Base-by-base conservation (phyloP, 1,284 basidiomycete genomes). In the Calocybe gambosa region DNA sequence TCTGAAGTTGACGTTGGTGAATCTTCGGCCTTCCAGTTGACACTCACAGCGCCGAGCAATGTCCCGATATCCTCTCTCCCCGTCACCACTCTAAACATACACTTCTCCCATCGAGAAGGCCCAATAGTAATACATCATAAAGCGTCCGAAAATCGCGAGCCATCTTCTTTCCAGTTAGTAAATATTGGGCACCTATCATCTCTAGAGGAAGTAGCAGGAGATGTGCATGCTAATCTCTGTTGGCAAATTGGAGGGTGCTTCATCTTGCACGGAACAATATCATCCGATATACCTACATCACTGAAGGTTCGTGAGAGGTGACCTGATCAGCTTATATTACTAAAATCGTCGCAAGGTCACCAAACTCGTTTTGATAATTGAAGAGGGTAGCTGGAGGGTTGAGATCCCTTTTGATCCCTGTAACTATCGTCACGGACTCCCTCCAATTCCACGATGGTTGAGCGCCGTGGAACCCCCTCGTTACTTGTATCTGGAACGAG, bases 1-100 rank as follows among this genome's bases (percentile, higher is more conserved):
- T 53, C 74, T 0, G 73, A 81, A 49, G 75, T 80, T 18, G 70
- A 74, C 35, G 74, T 91, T 3, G 75, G 73, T n/a, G 74, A 82
- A 43, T 56, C 66, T 5, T 76, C 76, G 0, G 75, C 85, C 0
- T 93, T 89, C 63, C 91, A 94, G 58, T 55, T 94, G 3, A 69
- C 70, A 9, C 59, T 91, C 15, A 65, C 71, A 5, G 73, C 81
- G 0, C 75, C 80, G 0, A 51, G 59, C 0, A 52, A 64, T 15
- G 62, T 74, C 3, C 59, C 69, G 0, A 67, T 85, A 12, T 70
- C 74, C 4, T 66, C 67, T 0, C 63, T 90, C 26, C 77, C 83
- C 0, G 77, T 91, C 54, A 58, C 71, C 0, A 73, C 73, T 1
- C 56, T 89, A n/a, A 62, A 68, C 3, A 66, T 90, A 4, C 64